Conservation (phyloP, 2,329 filamentous ascomycete species). For the Aspergillus piperis region DNA sequence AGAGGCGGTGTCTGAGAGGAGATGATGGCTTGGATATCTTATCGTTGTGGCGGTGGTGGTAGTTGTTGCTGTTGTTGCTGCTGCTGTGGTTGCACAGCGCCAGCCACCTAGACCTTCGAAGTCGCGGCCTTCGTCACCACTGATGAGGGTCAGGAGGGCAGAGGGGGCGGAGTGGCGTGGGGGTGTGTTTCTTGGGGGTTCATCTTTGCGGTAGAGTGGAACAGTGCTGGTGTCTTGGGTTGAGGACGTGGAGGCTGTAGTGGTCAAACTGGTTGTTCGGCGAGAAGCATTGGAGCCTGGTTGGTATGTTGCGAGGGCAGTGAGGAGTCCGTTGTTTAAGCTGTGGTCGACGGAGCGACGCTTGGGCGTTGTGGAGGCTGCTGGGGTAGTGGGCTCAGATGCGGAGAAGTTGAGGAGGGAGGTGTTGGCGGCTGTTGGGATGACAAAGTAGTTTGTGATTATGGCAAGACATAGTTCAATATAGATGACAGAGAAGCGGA, state of each 20-base stretch:
- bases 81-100: constrained; percentile 24
- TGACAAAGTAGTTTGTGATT: constrained; percentile 56
- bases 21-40: constrained; percentile 22
- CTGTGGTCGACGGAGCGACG: constrained; percentile 30
- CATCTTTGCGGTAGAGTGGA: constrained; percentile 13
- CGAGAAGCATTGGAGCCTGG: not conserved
- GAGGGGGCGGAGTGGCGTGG: constrained; percentile 15
- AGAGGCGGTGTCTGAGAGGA: constrained; percentile 23
- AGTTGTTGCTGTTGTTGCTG: no score
- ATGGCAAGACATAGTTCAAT: constrained; percentile 63
- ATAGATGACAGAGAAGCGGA: constrained; percentile 64
- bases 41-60: constrained; percentile 3
- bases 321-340: not conserved
- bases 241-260: not conserved
- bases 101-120: constrained; percentile 49
- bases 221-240: constrained; percentile 4
- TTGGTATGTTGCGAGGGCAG: not conserved
- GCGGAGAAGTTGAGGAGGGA: constrained; percentile 34
- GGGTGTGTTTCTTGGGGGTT: constrained; percentile 9
- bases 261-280: constrained; percentile 8
- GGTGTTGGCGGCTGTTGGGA: constrained; percentile 28
- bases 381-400: constrained; percentile 32
- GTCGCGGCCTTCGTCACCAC: constrained; percentile 40
- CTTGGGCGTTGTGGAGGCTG: constrained; percentile 19
- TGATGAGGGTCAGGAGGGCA: constrained; percentile 30